phyloP scores from a whole-genome alignment of 1,284 basidiomycete genomes.

The Rhodotorula sp. region DNA sequence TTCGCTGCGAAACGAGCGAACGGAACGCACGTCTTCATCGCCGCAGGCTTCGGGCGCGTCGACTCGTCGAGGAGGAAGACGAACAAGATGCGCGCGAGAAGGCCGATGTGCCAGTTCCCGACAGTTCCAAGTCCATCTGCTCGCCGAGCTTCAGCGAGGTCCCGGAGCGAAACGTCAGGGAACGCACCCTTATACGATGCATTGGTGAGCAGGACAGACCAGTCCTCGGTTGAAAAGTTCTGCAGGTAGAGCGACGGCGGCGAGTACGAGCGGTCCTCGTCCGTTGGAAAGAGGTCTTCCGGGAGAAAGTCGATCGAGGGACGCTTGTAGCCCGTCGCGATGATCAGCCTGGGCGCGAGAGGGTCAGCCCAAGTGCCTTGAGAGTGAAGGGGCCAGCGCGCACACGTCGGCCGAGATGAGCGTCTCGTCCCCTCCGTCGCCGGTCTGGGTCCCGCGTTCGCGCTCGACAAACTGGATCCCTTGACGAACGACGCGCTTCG shows the following conservation, averaged over 20 bases:
- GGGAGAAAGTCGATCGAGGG: slow-evolving; percentile 61
- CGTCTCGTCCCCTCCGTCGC: slow-evolving; percentile 47
- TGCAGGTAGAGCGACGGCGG: slow-evolving; percentile 64
- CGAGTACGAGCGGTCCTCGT: slow-evolving; percentile 41
- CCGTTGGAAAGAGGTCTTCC: slow-evolving; percentile 59
- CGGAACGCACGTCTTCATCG: slow-evolving; percentile 55
- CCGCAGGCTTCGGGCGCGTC: slow-evolving; percentile 57
- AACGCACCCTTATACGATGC: slow-evolving; percentile 51
- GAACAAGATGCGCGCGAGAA: slow-evolving; percentile 61
- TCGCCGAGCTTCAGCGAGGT: background rate
- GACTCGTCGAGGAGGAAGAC: slow-evolving; percentile 60
- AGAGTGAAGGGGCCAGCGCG: background rate
- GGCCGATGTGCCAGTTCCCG: slow-evolving; percentile 56
- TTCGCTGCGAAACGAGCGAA: background rate
- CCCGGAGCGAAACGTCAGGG: too few relatives aligned
- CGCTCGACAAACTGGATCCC: slow-evolving; percentile 54
- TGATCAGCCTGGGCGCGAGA: slow-evolving; percentile 50
- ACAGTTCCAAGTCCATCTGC: slow-evolving; percentile 45
- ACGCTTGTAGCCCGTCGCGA: slow-evolving; percentile 63
- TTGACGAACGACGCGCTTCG: slow-evolving; percentile 53
- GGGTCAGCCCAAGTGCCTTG: background rate
- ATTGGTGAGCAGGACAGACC: slow-evolving; percentile 62
- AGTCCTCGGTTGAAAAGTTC: slow-evolving; percentile 63
- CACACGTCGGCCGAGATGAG: slow-evolving; percentile 58
- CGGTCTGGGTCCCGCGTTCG: slow-evolving; percentile 43